These are phyloP conservation scores for Populus nigra DNA, from an alignment of 345 rosid species.

Conservation along the genomic window DNA sequence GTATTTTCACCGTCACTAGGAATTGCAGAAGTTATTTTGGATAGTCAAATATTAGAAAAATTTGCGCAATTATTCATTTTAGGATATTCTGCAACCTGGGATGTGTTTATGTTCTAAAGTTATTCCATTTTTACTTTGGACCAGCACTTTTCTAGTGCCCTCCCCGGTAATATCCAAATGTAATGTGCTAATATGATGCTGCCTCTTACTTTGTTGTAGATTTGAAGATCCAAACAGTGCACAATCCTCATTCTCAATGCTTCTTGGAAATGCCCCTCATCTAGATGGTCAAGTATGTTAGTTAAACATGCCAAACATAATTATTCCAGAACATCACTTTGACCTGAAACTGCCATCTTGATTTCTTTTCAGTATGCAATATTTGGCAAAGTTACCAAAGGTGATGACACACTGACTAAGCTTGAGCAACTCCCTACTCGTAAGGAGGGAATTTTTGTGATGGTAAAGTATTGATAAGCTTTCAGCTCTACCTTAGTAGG, in stretches of 20 bases:
- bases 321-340: constrained; percentile 13
- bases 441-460: constrained; percentile 86
- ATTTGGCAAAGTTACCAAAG: constrained; percentile 94
- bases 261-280: constrained; percentile 95
- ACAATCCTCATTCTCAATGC: constrained; percentile 88
- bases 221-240: constrained; percentile 87
- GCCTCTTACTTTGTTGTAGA: constrained; percentile 37
- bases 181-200: neutral
- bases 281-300: constrained; percentile 73
- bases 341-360: constrained; percentile 10
- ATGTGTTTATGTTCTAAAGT: neutral
- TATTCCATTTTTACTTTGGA: neutral
- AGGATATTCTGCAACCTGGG: neutral
- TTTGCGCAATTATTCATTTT: no score
- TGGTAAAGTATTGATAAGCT: constrained; percentile 46
- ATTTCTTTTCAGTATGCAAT: constrained; percentile 69
- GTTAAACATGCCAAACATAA: constrained; percentile 7
- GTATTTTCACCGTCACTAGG: no score
- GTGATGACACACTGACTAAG: constrained; percentile 81
- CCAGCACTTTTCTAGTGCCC: neutral
- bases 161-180: neutral
- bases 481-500: neutral
- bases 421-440: constrained; percentile 90
- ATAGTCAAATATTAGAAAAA: no score
- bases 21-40: no score